phyloP scores from a whole-genome alignment of 768 basidiomycete genomes.

The Rhodosporidiobolus odoratus region DNA sequence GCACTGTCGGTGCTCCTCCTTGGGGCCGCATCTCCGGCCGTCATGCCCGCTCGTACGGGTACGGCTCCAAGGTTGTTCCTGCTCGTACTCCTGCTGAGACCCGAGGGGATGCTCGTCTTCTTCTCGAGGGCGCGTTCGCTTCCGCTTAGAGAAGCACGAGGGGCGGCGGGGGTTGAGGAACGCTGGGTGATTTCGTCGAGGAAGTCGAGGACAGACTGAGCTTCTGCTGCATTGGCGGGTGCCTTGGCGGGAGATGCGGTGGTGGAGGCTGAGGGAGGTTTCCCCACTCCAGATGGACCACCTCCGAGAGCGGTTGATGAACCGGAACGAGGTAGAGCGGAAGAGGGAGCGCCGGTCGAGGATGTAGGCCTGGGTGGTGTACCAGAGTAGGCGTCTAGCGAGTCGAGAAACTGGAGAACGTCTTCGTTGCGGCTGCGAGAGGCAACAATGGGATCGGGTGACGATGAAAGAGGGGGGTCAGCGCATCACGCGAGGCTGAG shows the following conservation, averaged over 20 bases:
- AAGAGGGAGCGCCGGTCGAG: slow-evolving; percentile 13
- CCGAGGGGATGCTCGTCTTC: neutral
- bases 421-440: slow-evolving; percentile 50
- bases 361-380: slow-evolving; percentile 15
- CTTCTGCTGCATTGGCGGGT: slow-evolving; percentile 37
- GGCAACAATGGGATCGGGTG: neutral
- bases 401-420: slow-evolving; percentile 86
- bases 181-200: slow-evolving; percentile 42
- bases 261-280: slow-evolving; percentile 8
- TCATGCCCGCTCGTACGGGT: neutral
- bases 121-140: slow-evolving; percentile 7
- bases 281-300: neutral
- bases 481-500: neutral
- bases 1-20: slow-evolving; percentile 35
- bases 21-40: neutral
- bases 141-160: neutral
- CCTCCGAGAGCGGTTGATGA: neutral
- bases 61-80: neutral
- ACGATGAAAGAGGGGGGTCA: neutral
- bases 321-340: slow-evolving; percentile 27
- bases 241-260: slow-evolving; percentile 3
- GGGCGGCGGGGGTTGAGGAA: slow-evolving; percentile 19
- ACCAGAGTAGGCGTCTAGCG: slow-evolving; percentile 69
- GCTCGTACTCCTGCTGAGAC: slow-evolving; percentile 4
- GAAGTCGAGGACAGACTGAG: slow-evolving; percentile 43